Conservation (phyloP, 345 rosid species). For the Capsella bursapastoris region DNA sequence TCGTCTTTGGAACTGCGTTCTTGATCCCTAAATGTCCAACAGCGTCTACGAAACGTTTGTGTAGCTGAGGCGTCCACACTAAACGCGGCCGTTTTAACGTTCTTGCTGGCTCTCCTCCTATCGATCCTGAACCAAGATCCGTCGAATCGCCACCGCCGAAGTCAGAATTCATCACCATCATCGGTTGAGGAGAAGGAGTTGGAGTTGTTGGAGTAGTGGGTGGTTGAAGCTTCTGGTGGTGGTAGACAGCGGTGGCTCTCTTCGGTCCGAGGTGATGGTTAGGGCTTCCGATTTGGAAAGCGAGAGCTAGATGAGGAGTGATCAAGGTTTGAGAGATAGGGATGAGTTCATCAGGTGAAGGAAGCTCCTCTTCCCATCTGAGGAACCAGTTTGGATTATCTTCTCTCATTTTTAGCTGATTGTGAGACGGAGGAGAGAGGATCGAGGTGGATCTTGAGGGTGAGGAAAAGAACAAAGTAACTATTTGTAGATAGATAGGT, state of each 20-base stretch:
- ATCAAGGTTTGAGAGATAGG: conserved; percentile 73
- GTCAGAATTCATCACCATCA: conserved; percentile 31
- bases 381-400: conserved; percentile 39
- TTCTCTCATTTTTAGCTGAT: conserved; percentile 36
- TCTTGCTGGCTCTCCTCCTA: conserved; percentile 66
- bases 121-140: conserved; percentile 46
- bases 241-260: conserved; percentile 8
- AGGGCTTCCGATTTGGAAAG: conserved; percentile 65
- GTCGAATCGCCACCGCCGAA: conserved; percentile 27
- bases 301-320: conserved; percentile 82
- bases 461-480: conserved; percentile 22
- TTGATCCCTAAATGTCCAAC: conserved; percentile 85
- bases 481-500: not conserved
- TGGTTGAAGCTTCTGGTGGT: conserved; percentile 22
- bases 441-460: conserved; percentile 35
- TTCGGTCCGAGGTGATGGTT: conserved; percentile 13
- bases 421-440: conserved; percentile 27
- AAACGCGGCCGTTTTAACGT: conserved; percentile 79
- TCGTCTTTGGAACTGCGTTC: conserved; percentile 97
- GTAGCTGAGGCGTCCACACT: conserved; percentile 98
- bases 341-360: conserved; percentile 51
- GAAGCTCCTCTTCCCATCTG: conserved; percentile 42
- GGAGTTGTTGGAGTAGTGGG: conserved; percentile 37
- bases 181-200: conserved; percentile 36
- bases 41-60: conserved; percentile 92